Percentiles rank a stretch among this genome's conserved stretches.
Evolutionary conservation across 108 stramenopile species (phyloP).

Genomic region (Cylindrotheca fusiformis): DNA sequence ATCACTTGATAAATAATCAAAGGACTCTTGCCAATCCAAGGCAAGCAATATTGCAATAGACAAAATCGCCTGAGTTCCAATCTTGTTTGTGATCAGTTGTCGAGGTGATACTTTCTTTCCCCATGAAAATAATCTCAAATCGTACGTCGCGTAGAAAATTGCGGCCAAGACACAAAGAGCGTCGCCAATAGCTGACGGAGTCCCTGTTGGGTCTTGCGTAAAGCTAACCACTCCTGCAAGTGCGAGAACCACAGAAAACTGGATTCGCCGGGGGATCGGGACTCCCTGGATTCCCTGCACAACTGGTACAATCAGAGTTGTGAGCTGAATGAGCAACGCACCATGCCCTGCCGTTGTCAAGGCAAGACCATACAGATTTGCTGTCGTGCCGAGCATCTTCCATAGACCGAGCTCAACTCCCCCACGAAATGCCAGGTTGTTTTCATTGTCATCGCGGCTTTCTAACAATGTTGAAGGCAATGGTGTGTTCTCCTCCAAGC

Average conservation of each 20-base stretch:
- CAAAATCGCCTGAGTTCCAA: conserved; percentile 62
- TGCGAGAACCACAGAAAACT: conserved; percentile 55
- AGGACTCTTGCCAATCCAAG: not conserved
- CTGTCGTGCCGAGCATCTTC: conserved; percentile 70
- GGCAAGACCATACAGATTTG: conserved; percentile 68
- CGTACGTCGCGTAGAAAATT: conserved; percentile 74
- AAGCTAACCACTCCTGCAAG: conserved; percentile 65
- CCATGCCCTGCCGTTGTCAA: conserved; percentile 78
- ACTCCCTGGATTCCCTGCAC: conserved; percentile 63
- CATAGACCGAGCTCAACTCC: conserved; percentile 56
- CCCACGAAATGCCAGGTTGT: conserved; percentile 11
- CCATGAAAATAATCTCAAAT: conserved; percentile 66
- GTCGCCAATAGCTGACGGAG: conserved; percentile 49
- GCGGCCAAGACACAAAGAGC: conserved; percentile 65
- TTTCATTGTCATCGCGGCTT: conserved; percentile 10
- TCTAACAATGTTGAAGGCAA: conserved; percentile 35
- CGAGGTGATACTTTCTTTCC: conserved; percentile 56
- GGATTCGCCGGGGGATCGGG: conserved; percentile 65
- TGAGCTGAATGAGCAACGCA: conserved; percentile 77
- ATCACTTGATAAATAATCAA: conserved; percentile 5
- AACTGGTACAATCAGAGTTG: conserved; percentile 72
- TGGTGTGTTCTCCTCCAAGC: conserved; percentile 35
- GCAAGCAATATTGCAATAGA: conserved; percentile 39
- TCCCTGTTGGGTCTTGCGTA: conserved; percentile 57
- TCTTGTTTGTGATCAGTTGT: conserved; percentile 66